phyloP scores from a whole-genome alignment of 768 basidiomycete species.

The Dacryopinax primogenitus region DNA sequence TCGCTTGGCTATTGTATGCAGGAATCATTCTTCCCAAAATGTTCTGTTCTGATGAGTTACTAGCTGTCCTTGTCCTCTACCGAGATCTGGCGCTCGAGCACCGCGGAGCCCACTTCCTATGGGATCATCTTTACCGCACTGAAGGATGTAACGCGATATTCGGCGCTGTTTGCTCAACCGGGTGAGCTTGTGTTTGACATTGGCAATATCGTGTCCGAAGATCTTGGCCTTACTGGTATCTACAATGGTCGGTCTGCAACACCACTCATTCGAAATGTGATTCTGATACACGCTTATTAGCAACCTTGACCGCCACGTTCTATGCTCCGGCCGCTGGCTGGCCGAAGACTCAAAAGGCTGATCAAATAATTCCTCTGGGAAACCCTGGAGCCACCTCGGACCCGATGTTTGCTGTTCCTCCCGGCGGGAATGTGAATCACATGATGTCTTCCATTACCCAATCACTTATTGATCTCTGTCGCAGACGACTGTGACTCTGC shows the following conservation, averaged over 20 bases:
- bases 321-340: slow-evolving; percentile 45
- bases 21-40: slow-evolving; percentile 66
- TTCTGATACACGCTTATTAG: slow-evolving; percentile 26
- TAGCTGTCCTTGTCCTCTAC: slow-evolving; percentile 4
- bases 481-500: slow-evolving; percentile 55
- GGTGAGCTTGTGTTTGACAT: slow-evolving; percentile 63
- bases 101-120: slow-evolving; percentile 57
- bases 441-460: background rate
- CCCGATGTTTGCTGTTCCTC: slow-evolving; percentile 61
- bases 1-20: slow-evolving; percentile 57
- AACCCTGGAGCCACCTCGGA: slow-evolving; percentile 34
- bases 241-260: slow-evolving; percentile 44
- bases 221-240: slow-evolving; percentile 41
- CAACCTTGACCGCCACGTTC: slow-evolving; percentile 58
- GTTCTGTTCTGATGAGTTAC: background rate
- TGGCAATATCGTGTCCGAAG: slow-evolving; percentile 48
- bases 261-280: background rate
- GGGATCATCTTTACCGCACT: slow-evolving; percentile 69
- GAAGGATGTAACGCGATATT: slow-evolving; percentile 64
- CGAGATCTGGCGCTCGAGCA: slow-evolving; percentile 67
- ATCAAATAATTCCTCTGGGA: slow-evolving; percentile 53
- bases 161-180: slow-evolving; percentile 51
- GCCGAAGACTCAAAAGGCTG: slow-evolving; percentile 47
- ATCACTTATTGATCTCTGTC: background rate
- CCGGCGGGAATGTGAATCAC: slow-evolving; percentile 46